Base-by-base conservation (phyloP, 345 rosid species). In the Eucalyptus victrix region DNA sequence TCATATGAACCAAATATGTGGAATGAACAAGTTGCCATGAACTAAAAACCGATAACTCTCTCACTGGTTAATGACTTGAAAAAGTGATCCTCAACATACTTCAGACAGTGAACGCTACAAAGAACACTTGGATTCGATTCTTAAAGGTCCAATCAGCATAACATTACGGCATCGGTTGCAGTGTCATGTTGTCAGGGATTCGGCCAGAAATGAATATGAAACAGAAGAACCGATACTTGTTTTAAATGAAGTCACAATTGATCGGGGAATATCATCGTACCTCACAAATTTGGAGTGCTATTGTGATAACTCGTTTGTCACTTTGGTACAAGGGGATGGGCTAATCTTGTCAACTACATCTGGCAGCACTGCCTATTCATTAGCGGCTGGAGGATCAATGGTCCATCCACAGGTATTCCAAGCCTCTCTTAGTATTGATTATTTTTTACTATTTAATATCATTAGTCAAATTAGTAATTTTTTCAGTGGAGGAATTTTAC, bases 351-450 rank as follows among this genome's bases (percentile, higher is more conserved):
- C 99, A 49, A 98, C 99, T 18, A 98, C 99, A 88, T 97, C 99
- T 87, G 99, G 99, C 69, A 98, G 99, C 93, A 98, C 99, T 40
- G 99, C 99, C 62, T 98, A 98, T 90, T 98, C 99, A 12, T 94
- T 98, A 90, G 99, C 99, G 24, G 99, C 99, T 86, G 99, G 99
- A 89, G 99, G 99, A 85, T 98, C 99, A 89, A 97, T 98, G 99
- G 99, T 98, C 88, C 99, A 98, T 91, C 99, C 99, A 24, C 99
- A 98, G 98, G 99, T 96, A 76, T 76, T 47, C 44, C 44, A 56
- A 49, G n/a, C 85, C n/a, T 76, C 83, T 24, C 80, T 19, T 40
- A 14, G 14, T 12, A 28, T n/a, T 47, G 32, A 50, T 24, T 16
- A 16, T 16, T 86, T 86, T 32, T 54, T 18, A 21, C 76, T n/a